Evolutionary conservation across 2,329 filamentous ascomycete genomes (phyloP).

Genomic region (Claviceps pusilla): DNA sequence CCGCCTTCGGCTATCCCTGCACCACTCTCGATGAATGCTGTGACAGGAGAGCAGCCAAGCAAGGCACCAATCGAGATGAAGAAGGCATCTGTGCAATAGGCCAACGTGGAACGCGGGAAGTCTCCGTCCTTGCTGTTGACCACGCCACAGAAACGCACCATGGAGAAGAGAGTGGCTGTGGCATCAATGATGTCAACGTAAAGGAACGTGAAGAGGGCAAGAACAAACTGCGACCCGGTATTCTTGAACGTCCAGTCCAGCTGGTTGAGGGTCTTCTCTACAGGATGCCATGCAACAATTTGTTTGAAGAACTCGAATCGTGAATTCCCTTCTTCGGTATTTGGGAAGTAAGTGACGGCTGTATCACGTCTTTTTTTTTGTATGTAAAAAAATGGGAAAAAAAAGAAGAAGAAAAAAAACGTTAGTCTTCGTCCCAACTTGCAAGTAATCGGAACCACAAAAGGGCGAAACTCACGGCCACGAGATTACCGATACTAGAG

Average conservation of each 20-base stretch:
- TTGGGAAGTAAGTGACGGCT: constrained; percentile 57
- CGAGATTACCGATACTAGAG: constrained; percentile 56
- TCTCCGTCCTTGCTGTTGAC: constrained; percentile 55
- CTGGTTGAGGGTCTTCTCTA: constrained; percentile 44
- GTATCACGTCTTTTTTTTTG: constrained; percentile 41
- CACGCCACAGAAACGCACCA: constrained; percentile 58
- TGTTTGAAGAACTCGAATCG: constrained; percentile 60
- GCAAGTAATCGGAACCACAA: neutral
- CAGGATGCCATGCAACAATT: constrained; percentile 57
- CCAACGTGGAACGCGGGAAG: constrained; percentile 71
- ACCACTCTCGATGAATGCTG: constrained; percentile 61
- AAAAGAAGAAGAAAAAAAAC: neutral
- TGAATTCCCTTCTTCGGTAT: constrained; percentile 46
- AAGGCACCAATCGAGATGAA: constrained; percentile 58
- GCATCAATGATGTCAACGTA: constrained; percentile 70
- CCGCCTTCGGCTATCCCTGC: constrained; percentile 64
- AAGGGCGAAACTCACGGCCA: constrained; percentile 44
- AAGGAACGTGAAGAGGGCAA: constrained; percentile 62
- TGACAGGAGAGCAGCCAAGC: constrained; percentile 55
- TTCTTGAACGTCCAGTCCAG: constrained; percentile 50
- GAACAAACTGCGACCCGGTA: constrained; percentile 46
- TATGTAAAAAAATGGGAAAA: neutral
- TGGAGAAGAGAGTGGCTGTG: constrained; percentile 66
- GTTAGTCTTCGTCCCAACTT: neutral
- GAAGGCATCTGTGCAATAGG: constrained; percentile 57